Conservation (phyloP, 2,329 filamentous ascomycete genomes). For the Ophiostoma sp. region DNA sequence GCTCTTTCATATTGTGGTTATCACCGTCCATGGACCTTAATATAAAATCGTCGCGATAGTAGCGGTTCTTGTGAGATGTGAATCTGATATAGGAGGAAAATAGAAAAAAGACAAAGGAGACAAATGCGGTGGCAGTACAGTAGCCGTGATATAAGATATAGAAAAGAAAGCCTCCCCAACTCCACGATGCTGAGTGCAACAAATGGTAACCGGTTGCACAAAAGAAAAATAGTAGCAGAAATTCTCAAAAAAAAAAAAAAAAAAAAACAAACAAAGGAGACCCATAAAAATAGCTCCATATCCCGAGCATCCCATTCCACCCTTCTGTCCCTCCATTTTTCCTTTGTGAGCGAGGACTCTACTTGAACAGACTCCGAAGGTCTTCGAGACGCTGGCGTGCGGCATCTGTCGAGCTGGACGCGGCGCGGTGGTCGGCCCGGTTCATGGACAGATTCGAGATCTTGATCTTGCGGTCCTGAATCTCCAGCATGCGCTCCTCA, state of each 20-base stretch:
- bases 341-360: too few species aligned
- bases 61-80: not conserved
- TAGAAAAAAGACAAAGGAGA: not conserved
- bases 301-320: not conserved
- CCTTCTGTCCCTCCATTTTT: not conserved
- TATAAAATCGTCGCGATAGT: not conserved
- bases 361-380: conserved; percentile 55
- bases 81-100: not conserved
- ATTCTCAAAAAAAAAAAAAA: not conserved
- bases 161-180: not conserved
- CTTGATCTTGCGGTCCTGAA: conserved; percentile 91
- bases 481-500: conserved; percentile 86
- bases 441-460: conserved; percentile 68
- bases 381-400: conserved; percentile 47
- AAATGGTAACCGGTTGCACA: not conserved
- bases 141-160: conserved; percentile 8
- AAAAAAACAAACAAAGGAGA: not conserved
- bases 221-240: not conserved
- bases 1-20: too few species aligned
- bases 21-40: not conserved
- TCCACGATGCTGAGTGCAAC: conserved; percentile 7
- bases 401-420: conserved; percentile 48
- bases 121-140: not conserved
- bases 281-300: not conserved
- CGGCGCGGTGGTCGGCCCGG: conserved; percentile 34